Conservation (phyloP, 495 filamentous ascomycete genomes). For the Staphylotrichum longicolle region DNA sequence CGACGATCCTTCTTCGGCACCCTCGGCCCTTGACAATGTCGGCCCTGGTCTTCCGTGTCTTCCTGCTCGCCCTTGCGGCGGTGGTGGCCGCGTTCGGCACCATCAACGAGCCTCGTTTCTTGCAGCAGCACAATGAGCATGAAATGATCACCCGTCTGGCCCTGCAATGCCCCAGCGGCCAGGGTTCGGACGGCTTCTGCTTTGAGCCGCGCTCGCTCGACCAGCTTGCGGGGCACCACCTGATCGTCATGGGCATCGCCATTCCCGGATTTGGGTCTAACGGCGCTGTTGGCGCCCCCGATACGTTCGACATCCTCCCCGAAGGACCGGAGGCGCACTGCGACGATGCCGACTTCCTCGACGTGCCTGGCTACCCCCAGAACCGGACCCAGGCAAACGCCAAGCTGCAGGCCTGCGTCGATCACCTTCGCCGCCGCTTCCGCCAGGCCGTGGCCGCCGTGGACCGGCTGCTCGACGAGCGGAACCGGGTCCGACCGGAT, state of each 20-base stretch:
- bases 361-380: slow-evolving; percentile 30
- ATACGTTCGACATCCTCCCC: slow-evolving; percentile 32
- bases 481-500: slow-evolving; percentile 18
- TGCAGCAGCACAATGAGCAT: slow-evolving; percentile 35
- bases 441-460: slow-evolving; percentile 24
- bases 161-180: slow-evolving; percentile 28
- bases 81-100: slow-evolving; percentile 25
- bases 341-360: slow-evolving; percentile 34
- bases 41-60: background rate
- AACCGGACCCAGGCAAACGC: slow-evolving; percentile 24
- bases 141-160: slow-evolving; percentile 35
- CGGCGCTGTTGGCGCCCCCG: slow-evolving; percentile 32
- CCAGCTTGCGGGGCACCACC: slow-evolving; percentile 32
- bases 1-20: background rate
- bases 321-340: slow-evolving; percentile 33
- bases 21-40: background rate
- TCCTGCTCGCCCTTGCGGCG: background rate
- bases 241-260: slow-evolving; percentile 24
- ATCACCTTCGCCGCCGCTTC: slow-evolving; percentile 32
- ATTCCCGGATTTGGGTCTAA: slow-evolving; percentile 28
- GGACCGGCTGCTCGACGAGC: slow-evolving; percentile 20
- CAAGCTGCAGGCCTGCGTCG: slow-evolving; percentile 27
- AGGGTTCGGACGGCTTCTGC: slow-evolving; percentile 29
- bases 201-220: slow-evolving; percentile 33
- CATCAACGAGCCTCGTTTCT: slow-evolving; percentile 29